phyloP scores from a whole-genome alignment of 2,329 filamentous ascomycete species.

The Beauveria sp. region DNA sequence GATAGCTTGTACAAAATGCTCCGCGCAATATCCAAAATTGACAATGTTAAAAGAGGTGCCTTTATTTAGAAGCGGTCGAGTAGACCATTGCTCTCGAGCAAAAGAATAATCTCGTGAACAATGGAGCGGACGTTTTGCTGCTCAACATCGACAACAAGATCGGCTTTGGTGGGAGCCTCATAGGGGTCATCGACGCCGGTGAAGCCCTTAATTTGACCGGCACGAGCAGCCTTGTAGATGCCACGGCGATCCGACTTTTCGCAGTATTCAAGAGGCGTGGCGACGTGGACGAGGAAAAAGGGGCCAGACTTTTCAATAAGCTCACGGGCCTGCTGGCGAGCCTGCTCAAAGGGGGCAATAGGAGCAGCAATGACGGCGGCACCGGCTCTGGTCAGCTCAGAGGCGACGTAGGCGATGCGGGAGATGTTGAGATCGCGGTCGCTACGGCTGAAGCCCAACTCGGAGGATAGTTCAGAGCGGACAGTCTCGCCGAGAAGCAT shows the following conservation, averaged over 20 bases:
- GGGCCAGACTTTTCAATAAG: constrained; percentile 80
- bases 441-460: constrained; percentile 88
- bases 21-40: not conserved
- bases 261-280: constrained; percentile 82
- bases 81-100: constrained; percentile 83
- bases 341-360: constrained; percentile 84
- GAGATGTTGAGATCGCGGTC: constrained; percentile 93
- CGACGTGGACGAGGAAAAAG: constrained; percentile 94
- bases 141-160: constrained; percentile 77
- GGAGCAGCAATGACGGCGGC: constrained; percentile 94
- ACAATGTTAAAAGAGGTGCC: not conserved
- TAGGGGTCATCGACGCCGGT: constrained; percentile 98
- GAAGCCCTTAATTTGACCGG: constrained; percentile 94
- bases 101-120: constrained; percentile 91
- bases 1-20: not conserved
- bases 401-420: constrained; percentile 92
- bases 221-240: constrained; percentile 75
- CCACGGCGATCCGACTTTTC: constrained; percentile 94
- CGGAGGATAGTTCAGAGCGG: constrained; percentile 82
- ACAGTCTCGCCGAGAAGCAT: constrained; percentile 95
- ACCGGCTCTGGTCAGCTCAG: constrained; percentile 86
- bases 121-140: constrained; percentile 86
- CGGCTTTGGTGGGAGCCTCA: constrained; percentile 71
- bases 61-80: constrained; percentile 57
- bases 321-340: constrained; percentile 70